Conservation (phyloP, 495 filamentous ascomycete genomes). For the Annulohypoxylon stygium region DNA sequence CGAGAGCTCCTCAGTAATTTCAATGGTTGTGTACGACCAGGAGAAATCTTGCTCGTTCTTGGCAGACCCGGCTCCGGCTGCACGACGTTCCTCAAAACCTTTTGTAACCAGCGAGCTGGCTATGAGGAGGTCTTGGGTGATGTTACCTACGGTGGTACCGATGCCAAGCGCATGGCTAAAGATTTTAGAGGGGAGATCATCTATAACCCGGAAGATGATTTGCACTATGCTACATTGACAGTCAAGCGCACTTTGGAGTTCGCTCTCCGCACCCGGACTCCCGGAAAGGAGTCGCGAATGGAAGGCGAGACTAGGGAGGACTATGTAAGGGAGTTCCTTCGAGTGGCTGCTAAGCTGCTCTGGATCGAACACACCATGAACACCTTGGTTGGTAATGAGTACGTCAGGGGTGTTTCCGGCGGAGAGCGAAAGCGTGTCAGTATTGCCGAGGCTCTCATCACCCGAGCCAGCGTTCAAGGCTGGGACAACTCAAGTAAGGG, state of each 20-base stretch:
- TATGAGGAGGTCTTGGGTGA: conserved; percentile 73
- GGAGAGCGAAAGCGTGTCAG: conserved; percentile 70
- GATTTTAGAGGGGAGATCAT: conserved; percentile 62
- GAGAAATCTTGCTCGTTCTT: conserved; percentile 73
- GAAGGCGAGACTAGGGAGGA: conserved; percentile 70
- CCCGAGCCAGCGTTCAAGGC: conserved; percentile 56
- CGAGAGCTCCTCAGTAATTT: conserved; percentile 70
- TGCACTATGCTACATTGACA: conserved; percentile 79
- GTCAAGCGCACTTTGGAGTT: conserved; percentile 79
- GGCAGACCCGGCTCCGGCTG: conserved; percentile 80
- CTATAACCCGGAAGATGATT: conserved; percentile 79
- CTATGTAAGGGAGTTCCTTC: conserved; percentile 74
- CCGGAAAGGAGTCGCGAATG: conserved; percentile 70
- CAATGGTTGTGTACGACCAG: conserved; percentile 62
- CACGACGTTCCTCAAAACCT: conserved; percentile 76
- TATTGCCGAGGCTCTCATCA: conserved; percentile 65
- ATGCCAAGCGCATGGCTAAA: conserved; percentile 61
- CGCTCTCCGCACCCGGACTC: conserved; percentile 76
- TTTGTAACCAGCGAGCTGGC: conserved; percentile 74
- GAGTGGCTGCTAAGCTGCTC: conserved; percentile 79
- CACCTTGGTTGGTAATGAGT: conserved; percentile 88
- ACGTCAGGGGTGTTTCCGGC: conserved; percentile 77
- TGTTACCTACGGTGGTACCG: conserved; percentile 74
- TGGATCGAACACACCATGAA: conserved; percentile 82
- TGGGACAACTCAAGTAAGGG: conserved; percentile 67